Evolutionary conservation across 2,329 filamentous ascomycete genomes (phyloP), one percentile per base, ranked within the genome.

Genomic region (Allantophomopsis lycopodina): DNA sequence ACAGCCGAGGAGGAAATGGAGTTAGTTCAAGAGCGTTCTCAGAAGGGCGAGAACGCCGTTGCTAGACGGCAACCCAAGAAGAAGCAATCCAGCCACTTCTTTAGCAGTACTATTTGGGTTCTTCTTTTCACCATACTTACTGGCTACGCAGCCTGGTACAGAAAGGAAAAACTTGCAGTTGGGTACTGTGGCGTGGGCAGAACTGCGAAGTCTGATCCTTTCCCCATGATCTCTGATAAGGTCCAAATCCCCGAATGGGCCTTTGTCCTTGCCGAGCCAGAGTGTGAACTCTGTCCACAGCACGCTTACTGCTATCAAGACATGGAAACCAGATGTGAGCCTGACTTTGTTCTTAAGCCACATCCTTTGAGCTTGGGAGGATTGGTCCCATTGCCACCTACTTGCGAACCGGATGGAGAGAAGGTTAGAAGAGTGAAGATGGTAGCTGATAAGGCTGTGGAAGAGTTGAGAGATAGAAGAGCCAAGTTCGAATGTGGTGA

Each of bases 141-240:
- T 23, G 76, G 80, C 1, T 85, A 94, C 46, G 81, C 71, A 21
- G 74, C 74, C 7, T 91, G 88, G 73, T 98, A 88, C 65, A 72
- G 89, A 37, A 85, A 94, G 55, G 91, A 98, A 60, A 96, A 96
- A 68, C 66, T 94, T n/a, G 82, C 85, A 13, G 85, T 96, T 15
- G 91, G 93, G 28, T 98, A 94, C 55, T 98, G 91, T 56, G 87
- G 88, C 11, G 73, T 94, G 39, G 91, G 83, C 17, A 74, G 79
- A 39, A 66, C 75, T 36, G 73, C 68, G 2, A 65, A 61, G 23
- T 54, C 65, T 46, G 23, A 28, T 28, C 23, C 23, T 28, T 28
- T 28, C 23, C 23, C 23, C 8, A 54, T 63, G 17, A 49, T 64
- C 12, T 59, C 63, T 36, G 45, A 70, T 10, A 71, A 76, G 21